These are phyloP conservation scores for Tripterygium wilfordii DNA, from an alignment of 177 flowering plant genomes.

Conservation along the genomic window DNA sequence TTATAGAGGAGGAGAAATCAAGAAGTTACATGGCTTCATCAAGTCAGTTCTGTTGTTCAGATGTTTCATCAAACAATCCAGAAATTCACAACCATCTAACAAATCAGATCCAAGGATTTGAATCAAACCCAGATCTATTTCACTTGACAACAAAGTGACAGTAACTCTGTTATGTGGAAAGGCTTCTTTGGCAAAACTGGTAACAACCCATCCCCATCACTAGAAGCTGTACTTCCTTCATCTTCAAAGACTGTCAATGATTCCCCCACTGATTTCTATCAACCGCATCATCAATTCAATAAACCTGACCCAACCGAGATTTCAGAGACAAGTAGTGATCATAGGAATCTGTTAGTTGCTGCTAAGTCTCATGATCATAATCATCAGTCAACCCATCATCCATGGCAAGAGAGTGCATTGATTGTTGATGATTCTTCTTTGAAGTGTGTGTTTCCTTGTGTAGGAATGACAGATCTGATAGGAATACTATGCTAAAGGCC, in stretches of 20 bases:
- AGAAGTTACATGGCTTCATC: slow-evolving; percentile 26
- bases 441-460: slow-evolving; percentile 58
- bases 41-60: slow-evolving; percentile 34
- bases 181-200: slow-evolving; percentile 22
- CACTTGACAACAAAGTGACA: slow-evolving; percentile 27
- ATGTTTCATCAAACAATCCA: slow-evolving; percentile 20
- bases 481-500: too few species aligned
- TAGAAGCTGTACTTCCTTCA: slow-evolving; percentile 14
- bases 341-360: slow-evolving; percentile 25
- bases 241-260: slow-evolving; percentile 24
- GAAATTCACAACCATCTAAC: slow-evolving; percentile 24
- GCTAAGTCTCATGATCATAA: slow-evolving; percentile 15
- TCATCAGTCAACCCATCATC: too few species aligned
- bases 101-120: slow-evolving; percentile 47
- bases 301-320: slow-evolving; percentile 28
- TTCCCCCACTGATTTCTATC: slow-evolving; percentile 18
- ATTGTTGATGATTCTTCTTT: slow-evolving; percentile 43
- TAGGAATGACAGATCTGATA: slow-evolving; percentile 60
- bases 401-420: slow-evolving; percentile 37
- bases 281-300: slow-evolving; percentile 22
- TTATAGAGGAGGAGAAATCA: too few species aligned
- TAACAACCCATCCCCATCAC: too few species aligned
- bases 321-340: slow-evolving; percentile 16
- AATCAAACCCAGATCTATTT: slow-evolving; percentile 47
- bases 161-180: slow-evolving; percentile 32